Evolutionary conservation across 768 basidiomycete genomes (phyloP).

Genomic region (Phlegmacium glaucopus): DNA sequence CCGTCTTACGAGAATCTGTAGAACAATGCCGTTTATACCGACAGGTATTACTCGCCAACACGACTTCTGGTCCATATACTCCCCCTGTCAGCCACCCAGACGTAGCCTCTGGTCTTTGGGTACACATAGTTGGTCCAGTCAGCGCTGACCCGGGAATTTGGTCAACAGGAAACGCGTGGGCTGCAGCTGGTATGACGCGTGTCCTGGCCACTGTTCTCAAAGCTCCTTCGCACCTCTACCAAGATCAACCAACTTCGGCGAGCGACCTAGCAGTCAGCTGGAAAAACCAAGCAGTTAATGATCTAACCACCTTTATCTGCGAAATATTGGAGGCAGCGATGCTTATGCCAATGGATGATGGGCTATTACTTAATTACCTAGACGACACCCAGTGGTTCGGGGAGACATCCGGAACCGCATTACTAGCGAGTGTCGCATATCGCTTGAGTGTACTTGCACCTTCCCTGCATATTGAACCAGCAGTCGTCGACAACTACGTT

Average conservation of each 20-base stretch:
- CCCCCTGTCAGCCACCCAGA: too few relatives aligned
- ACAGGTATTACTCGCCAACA: conserved; percentile 30
- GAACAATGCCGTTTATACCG: conserved; percentile 38
- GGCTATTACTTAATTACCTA: conserved; percentile 41
- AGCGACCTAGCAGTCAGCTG: too few relatives aligned
- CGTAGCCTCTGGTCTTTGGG: conserved; percentile 37
- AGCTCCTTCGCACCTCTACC: conserved; percentile 35
- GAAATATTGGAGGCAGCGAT: conserved; percentile 45
- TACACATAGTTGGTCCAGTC: conserved; percentile 41
- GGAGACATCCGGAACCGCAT: conserved; percentile 39
- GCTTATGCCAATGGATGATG: conserved; percentile 24
- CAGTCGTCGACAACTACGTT: conserved; percentile 28
- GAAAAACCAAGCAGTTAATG: conserved; percentile 27
- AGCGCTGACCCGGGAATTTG: conserved; percentile 38
- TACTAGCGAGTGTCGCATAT: conserved; percentile 38
- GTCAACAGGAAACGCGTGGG: conserved; percentile 69
- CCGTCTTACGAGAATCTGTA: conserved; percentile 33
- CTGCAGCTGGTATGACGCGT: conserved; percentile 63
- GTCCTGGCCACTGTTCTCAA: conserved; percentile 48
- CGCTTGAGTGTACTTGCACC: conserved; percentile 37
- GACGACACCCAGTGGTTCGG: conserved; percentile 37
- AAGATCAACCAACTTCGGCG: too few relatives aligned
- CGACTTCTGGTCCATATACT: too few relatives aligned
- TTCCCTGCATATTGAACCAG: too few relatives aligned
- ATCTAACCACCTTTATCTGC: conserved; percentile 36